Base-by-base conservation (phyloP, 2,329 filamentous ascomycete genomes). In the Fusarium graminum region DNA sequence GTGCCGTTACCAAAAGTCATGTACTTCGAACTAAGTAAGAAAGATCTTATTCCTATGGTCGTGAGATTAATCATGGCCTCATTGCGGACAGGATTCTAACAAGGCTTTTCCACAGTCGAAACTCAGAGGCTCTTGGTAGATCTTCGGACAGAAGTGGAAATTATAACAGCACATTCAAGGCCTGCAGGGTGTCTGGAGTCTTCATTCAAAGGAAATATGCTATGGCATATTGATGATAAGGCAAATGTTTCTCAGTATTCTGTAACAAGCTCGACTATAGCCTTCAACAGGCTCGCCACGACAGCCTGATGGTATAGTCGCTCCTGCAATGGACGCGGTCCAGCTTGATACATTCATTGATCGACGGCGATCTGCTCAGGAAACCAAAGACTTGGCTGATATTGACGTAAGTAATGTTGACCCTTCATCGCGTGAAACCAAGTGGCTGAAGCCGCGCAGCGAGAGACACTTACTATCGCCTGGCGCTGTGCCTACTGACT, bases 171-270 rank as follows among this genome's bases (percentile, higher is more conserved):
- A 12, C 12, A n/a, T 29, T 30, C 29, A 7, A 12, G 16, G 12
- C 26, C 26, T 29, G 41, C 7, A 11, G 26, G 29, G 10, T 29
- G 9, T 30, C 12, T 30, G n/a, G 41, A 43, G 4, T 43, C 41
- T 13, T 29, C 29, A 11, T 43, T 43, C 6, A 26, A 43, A 13
- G 41, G 41, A 4, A 30, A 43, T 5, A 29, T 29, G 16, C 6
- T 30, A 43, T 43, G 41, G 41, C 41, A 43, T 43, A 43, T 43
- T 17, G 41, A 43, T 7, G 41, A 43, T 9, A 30, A 43, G 26
- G 41, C 26, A 9, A 29, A 12, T 5, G 7, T 43, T 12, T 43
- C 41, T 13, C 41, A 16, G 7, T 43, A 43, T 43, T 43, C 41
- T 16, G 1, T 4, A 4, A 29, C 41, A 29, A 43, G 14, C 26